Evolutionary conservation across 257 asterid genomes (phyloP), one percentile per base, ranked within the genome.

Genomic region (Cruciata laevipes): DNA sequence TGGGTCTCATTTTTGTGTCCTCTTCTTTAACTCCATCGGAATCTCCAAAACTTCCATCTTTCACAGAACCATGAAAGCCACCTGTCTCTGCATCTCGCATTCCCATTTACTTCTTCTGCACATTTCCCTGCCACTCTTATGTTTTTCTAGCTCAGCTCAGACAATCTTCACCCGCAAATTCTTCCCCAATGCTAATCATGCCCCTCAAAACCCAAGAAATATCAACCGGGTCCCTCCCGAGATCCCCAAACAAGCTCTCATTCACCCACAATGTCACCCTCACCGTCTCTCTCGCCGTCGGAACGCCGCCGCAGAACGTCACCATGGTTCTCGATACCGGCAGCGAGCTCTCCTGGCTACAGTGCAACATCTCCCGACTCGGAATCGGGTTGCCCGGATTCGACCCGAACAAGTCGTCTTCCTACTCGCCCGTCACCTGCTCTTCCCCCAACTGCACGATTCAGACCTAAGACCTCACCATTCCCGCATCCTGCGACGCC

Each of bases 251-350:
- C 67, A 84, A 79, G 73, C 86, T 86, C 47, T 86, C 90, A 7
- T 91, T 91, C 82, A 87, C 93, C 3, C 96, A 87, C 85, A 91
- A 91, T 35, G 92, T 91, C 47, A 91, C 98, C 21, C 96, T 91
- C 71, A 91, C 98, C 0, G 92, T 91, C 18, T 84, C 96, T 12
- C 72, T 91, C 23, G 75, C 90, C 1, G 95, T 89, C 1, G 98
- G 98, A 20, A 72, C 92, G 31, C 98, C 98, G 24, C 88, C 92
- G 47, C 98, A 91, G 84, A 87, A 89, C 23, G 95, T 85, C 31
- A 86, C 95, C 63, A 91, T 91, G 98, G 96, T 91, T 52, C 92
- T 91, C 67, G 96, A 91, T 76, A 89, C 98, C 38, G 98, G 98
- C 21, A 91, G 96, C 33, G 96, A 91, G 76, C 96, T 91, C 73